Evolutionary conservation across 2,329 filamentous ascomycete genomes (phyloP).

Genomic region (Parastagonospora nodorum): DNA sequence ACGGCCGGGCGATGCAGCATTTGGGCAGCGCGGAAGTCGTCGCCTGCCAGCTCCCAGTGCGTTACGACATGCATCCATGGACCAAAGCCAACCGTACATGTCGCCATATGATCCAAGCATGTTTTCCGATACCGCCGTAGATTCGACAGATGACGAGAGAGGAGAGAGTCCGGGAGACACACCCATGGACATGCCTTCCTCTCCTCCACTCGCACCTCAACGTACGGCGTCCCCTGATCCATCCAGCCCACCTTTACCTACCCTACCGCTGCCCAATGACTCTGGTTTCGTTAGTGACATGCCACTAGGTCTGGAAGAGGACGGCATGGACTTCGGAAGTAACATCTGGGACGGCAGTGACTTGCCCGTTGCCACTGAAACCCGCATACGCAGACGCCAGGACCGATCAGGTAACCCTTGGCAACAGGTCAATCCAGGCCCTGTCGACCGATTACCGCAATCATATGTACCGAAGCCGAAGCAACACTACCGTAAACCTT

Average conservation of each 20-base stretch:
- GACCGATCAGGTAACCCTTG: constrained; percentile 33
- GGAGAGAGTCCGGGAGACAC: constrained; percentile 60
- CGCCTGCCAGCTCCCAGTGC: constrained; percentile 51
- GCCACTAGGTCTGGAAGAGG: constrained; percentile 67
- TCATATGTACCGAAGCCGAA: constrained; percentile 31
- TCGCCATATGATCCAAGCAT: constrained; percentile 39
- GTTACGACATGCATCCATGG: constrained; percentile 67
- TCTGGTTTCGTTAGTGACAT: constrained; percentile 87
- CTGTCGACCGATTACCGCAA: constrained; percentile 32
- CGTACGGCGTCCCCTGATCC: constrained; percentile 66
- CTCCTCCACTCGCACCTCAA: constrained; percentile 73
- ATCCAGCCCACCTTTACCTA: constrained; percentile 76
- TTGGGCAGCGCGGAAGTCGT: constrained; percentile 34
- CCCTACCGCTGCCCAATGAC: constrained; percentile 63
- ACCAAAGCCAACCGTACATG: constrained; percentile 37
- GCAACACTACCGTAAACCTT: constrained; percentile 15
- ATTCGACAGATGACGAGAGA: constrained; percentile 55
- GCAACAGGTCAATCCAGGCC: constrained; percentile 36
- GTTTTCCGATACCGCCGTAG: constrained; percentile 50
- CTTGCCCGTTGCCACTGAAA: constrained; percentile 18
- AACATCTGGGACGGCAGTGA: constrained; percentile 27
- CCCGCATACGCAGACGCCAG: constrained; percentile 14
- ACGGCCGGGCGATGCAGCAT: constrained; percentile 60
- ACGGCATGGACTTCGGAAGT: constrained; percentile 57
- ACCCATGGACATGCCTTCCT: constrained; percentile 84